phyloP scores from a whole-genome alignment of 768 basidiomycete species.

The Cystofilobasidium ferigula region DNA sequence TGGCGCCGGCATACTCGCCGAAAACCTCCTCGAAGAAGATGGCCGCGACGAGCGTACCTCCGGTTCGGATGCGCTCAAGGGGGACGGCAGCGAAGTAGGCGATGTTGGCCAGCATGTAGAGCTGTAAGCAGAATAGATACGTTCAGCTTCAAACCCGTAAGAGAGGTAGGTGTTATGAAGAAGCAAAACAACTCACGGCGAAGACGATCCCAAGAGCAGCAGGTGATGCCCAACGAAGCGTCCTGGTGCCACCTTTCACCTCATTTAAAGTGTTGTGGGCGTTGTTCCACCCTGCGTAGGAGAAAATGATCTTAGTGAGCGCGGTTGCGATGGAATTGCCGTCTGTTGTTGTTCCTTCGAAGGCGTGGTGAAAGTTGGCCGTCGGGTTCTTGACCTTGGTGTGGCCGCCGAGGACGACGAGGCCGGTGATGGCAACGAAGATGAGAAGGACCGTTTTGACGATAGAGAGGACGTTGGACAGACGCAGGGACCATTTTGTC shows the following conservation, averaged over 20 bases:
- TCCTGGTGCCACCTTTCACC: conserved; percentile 47
- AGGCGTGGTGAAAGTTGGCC: conserved; percentile 36
- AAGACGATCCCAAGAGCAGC: conserved; percentile 54
- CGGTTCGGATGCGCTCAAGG: conserved; percentile 56
- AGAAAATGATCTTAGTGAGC: conserved; percentile 35
- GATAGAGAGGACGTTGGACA: conserved; percentile 31
- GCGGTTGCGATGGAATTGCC: conserved; percentile 31
- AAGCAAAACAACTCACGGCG: too few relatives aligned
- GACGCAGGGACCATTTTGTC: conserved; percentile 35
- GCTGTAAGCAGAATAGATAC: too few relatives aligned
- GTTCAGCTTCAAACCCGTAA: too few relatives aligned
- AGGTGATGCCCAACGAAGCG: conserved; percentile 60
- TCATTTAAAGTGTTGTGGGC: conserved; percentile 67
- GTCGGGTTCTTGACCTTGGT: conserved; percentile 34
- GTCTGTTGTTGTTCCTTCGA: conserved; percentile 32
- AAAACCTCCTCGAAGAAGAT: conserved; percentile 65
- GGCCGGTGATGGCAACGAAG: conserved; percentile 27
- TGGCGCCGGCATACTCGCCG: conserved; percentile 46
- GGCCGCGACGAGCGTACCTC: conserved; percentile 57
- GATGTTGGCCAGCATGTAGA: conserved; percentile 58
- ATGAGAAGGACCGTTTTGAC: conserved; percentile 31
- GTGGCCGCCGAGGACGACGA: conserved; percentile 32
- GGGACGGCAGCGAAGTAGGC: conserved; percentile 61
- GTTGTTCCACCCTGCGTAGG: conserved; percentile 56
- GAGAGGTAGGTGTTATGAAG: too few relatives aligned